phyloP scores from a whole-genome alignment of 2,329 filamentous ascomycete genomes.

The Tolypocladium tropicale region DNA sequence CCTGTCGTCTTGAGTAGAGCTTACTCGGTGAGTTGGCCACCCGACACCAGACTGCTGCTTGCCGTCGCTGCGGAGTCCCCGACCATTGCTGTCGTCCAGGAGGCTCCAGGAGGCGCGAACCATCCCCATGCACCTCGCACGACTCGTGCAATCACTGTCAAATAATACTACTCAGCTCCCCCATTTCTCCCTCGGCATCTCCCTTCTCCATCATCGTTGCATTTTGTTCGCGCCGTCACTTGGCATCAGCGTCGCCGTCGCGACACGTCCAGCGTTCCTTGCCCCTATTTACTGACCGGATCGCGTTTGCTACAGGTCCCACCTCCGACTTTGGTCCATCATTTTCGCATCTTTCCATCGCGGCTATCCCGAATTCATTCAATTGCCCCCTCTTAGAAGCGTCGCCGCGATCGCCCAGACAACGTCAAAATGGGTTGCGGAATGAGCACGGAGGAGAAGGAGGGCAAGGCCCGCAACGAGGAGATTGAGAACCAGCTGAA shows the following conservation, averaged over 20 bases:
- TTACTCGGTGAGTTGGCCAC: background rate
- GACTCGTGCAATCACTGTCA: background rate
- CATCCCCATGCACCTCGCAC: background rate
- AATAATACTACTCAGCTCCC: background rate
- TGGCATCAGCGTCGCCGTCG: background rate
- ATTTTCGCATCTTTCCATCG: background rate
- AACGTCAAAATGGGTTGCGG: conserved; percentile 90
- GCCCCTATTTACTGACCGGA: background rate
- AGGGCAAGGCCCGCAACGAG: conserved; percentile 99
- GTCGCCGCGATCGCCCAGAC: conserved; percentile 10
- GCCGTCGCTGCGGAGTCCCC: background rate
- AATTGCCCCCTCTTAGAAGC: background rate
- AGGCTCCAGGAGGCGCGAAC: background rate
- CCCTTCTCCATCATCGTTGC: background rate
- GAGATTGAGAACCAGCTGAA: conserved; percentile 99
- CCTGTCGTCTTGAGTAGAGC: background rate
- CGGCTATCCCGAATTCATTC: background rate
- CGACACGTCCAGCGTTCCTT: background rate
- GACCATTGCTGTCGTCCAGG: background rate
- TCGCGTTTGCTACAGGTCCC: background rate
- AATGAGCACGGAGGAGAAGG: conserved; percentile 99
- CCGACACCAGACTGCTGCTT: background rate
- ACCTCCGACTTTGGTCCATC: background rate
- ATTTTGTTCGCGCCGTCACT: background rate
- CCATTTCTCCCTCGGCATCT: background rate